These are phyloP conservation scores for Cryphonectria naterciae DNA, from an alignment of 2,329 filamentous ascomycete genomes.

Conservation along the genomic window DNA sequence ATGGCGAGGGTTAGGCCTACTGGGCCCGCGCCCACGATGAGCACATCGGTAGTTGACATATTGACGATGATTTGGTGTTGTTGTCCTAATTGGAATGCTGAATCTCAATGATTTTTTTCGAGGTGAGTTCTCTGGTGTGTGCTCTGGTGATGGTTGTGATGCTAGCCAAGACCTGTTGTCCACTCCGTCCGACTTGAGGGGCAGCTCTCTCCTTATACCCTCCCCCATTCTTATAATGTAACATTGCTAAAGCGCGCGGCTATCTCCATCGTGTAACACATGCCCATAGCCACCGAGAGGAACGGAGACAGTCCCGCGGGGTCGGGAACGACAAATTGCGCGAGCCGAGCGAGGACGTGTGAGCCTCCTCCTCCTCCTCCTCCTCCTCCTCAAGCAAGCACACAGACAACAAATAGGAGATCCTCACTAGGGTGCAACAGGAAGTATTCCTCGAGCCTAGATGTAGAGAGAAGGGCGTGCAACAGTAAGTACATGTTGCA, in stretches of 20 bases:
- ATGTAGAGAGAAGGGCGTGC: too few species aligned
- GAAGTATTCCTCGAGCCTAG: too few species aligned
- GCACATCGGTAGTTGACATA: constrained; percentile 37
- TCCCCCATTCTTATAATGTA: not conserved
- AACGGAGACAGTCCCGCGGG: not conserved
- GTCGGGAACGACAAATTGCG: not conserved
- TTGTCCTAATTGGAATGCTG: not conserved
- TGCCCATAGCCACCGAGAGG: not conserved
- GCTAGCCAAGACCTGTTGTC: not conserved
- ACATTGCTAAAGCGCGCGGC: not conserved
- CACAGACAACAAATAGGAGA: not conserved
- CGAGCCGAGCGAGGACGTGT: not conserved
- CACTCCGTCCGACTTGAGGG: not conserved
- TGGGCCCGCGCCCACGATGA: constrained; percentile 52
- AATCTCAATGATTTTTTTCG: not conserved
- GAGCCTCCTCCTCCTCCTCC: too few species aligned
- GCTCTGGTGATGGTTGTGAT: not conserved
- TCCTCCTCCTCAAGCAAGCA: not conserved
- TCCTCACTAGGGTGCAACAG: not conserved
- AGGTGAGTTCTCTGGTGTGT: not conserved
- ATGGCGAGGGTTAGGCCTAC: constrained; percentile 49
- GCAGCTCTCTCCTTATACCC: not conserved
- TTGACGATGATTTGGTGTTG: not conserved
- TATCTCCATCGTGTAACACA: not conserved
- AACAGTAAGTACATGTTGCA: too few species aligned